Percentiles rank a stretch among this genome's conserved stretches.
Evolutionary conservation across 169 alveolate genomes (phyloP).

Genomic region (Plasmodium relictum): DNA sequence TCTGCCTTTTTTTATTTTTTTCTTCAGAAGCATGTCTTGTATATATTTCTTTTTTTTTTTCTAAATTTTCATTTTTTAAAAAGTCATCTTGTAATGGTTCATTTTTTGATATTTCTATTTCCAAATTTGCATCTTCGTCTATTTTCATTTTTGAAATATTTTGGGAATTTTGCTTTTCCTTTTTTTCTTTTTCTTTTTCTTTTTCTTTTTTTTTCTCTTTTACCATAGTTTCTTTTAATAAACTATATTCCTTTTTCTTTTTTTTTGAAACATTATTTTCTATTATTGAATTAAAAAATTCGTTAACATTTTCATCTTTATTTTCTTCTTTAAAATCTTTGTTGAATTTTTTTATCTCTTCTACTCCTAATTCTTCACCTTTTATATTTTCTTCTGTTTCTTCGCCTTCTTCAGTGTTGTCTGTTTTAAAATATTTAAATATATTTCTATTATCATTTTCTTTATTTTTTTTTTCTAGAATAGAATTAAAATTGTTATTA

Average conservation of each 20-base stretch:
- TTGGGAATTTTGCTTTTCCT: not conserved
- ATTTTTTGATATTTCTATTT: not conserved
- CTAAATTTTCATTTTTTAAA: not conserved
- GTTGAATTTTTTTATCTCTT: not conserved
- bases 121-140: conserved; percentile 1
- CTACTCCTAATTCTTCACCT: not conserved
- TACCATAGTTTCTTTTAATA: not conserved
- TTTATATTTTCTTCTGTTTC: not conserved
- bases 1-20: not conserved
- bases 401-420: not conserved
- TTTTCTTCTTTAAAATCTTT: not conserved
- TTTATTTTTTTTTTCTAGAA: not conserved
- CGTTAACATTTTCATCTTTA: conserved; percentile 3
- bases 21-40: too few species aligned
- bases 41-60: not conserved
- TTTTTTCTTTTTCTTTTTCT: not conserved
- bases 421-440: not conserved
- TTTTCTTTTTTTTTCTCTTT: not conserved
- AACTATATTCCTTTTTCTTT: not conserved
- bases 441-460: not conserved
- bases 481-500: too few species aligned
- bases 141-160: conserved; percentile 2
- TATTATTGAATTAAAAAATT: not conserved
- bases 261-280: not conserved
- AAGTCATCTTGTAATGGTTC: conserved; percentile 16